A percentile compares a stretch with the other conserved stretches of the same genome.
Evolutionary conservation across 2,329 filamentous ascomycete species (phyloP).

Genomic region (Graphiopsis chlorocephala): DNA sequence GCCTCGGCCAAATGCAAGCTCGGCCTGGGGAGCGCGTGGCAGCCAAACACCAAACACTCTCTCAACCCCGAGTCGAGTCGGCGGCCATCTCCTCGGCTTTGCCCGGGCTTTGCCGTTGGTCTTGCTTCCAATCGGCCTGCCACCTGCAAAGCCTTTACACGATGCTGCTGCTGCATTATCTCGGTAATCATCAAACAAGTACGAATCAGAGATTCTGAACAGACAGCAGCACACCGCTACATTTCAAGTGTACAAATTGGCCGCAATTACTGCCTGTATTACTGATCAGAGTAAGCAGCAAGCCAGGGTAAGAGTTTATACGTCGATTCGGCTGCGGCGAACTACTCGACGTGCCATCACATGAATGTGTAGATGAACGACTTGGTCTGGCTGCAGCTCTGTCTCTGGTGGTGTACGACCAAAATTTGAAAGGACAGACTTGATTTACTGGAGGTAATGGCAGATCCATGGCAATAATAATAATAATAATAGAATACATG

Average conservation of each 20-base stretch:
- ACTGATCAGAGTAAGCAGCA: background rate
- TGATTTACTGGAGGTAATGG: too few species aligned
- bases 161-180: background rate
- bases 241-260: background rate
- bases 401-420: background rate
- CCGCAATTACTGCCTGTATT: background rate
- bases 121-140: background rate
- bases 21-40: background rate
- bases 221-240: background rate
- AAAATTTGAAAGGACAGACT: background rate
- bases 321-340: background rate
- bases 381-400: background rate
- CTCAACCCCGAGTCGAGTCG: too few species aligned
- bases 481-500: too few species aligned
- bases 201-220: background rate
- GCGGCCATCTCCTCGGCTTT: background rate
- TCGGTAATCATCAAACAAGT: background rate
- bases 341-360: background rate
- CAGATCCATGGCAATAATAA: too few species aligned
- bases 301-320: background rate
- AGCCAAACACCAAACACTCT: background rate
- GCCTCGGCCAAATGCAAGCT: constrained; percentile 5
- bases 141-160: background rate
- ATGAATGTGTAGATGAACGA: background rate
- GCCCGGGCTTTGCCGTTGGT: background rate